Base-by-base conservation (phyloP, 371 early-diverging fungal genomes). In the Rhizopus arrhizus region DNA sequence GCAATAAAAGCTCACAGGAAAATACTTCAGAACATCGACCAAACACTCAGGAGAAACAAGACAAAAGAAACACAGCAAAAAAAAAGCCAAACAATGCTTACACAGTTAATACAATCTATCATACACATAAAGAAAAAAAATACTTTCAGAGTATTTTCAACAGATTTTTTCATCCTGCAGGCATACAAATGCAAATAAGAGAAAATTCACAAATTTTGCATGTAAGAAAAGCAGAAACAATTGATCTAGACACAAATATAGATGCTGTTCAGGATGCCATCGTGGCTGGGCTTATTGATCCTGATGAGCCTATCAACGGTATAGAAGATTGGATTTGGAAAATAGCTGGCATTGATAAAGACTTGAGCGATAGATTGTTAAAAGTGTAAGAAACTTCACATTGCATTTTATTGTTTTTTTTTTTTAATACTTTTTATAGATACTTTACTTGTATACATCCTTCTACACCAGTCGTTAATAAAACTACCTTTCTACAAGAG, bases 361-460 rank as follows among this genome's bases (percentile, higher is more conserved):
- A 33, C n/a, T 42, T 59, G 9, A 69, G 73, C 33, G 69, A 72
- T 61, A 32, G 54, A n/a, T 29, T 72, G 10, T 49, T 72, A 12
- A 43, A 61, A 59, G 56, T 72, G 72, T 72, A 62, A 47, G 56
- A 45, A 46, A 13, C 5, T 10, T 28, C 43, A 49, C 13, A 42
- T 28, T 31, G 35, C 8, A 15, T 5, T 45, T 5, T 32, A 16
- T 40, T 2, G 41, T 9, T 16, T 6, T 22, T 4, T 38, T 29
- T 10, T 52, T 7, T 16, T 46, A 6, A 16, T 48, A 11, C 29
- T 49, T 56, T n/a, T 40, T 31, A 1, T 46, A 68, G 68, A 6
- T 70, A 63, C 11, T 70, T 70, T 59, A 52, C 60, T 0, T 53
- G 57, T 50, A 70, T 70, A 11, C 70, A 70, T 33, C 57, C 62